phyloP scores from a whole-genome alignment of 192 early-diverging fungal genomes.

The Coemansia sp. region DNA sequence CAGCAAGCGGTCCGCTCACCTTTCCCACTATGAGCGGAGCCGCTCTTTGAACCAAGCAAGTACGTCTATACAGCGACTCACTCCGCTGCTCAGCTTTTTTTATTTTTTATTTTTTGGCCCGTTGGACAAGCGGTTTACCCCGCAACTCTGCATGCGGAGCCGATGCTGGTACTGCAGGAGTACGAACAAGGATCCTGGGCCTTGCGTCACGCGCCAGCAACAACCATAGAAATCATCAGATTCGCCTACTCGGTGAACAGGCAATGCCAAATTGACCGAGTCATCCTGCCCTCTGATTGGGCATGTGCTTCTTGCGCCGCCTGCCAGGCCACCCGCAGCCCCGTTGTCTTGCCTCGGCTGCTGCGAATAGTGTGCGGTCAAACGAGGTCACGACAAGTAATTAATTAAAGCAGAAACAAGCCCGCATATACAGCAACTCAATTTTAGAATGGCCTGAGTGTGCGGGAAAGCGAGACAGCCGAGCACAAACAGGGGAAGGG shows the following conservation, averaged over 20 bases:
- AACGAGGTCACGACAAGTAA: background rate
- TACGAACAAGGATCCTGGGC: background rate
- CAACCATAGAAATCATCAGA: background rate
- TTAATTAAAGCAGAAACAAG: slow-evolving; percentile 3
- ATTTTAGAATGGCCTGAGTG: background rate
- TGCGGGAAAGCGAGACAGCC: background rate
- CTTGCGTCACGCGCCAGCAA: background rate
- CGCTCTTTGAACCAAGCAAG: too few species aligned
- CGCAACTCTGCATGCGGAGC: too few species aligned
- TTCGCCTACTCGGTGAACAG: background rate
- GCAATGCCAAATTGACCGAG: background rate
- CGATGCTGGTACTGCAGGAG: background rate
- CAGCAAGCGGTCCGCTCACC: too few species aligned
- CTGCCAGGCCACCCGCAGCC: background rate
- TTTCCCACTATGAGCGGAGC: too few species aligned
- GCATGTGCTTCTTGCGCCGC: too few species aligned
- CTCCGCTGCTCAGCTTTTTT: too few species aligned
- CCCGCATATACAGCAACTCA: background rate
- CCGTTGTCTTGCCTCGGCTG: background rate
- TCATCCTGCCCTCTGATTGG: background rate
- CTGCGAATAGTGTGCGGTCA: background rate
- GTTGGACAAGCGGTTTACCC: too few species aligned
- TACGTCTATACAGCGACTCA: too few species aligned
- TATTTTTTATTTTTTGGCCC: too few species aligned
- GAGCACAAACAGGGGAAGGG: background rate